Percentiles rank a stretch among this genome's conserved stretches.
Conservation (phyloP, 1,284 basidiomycete genomes). For the Hymenochaete sp. region DNA sequence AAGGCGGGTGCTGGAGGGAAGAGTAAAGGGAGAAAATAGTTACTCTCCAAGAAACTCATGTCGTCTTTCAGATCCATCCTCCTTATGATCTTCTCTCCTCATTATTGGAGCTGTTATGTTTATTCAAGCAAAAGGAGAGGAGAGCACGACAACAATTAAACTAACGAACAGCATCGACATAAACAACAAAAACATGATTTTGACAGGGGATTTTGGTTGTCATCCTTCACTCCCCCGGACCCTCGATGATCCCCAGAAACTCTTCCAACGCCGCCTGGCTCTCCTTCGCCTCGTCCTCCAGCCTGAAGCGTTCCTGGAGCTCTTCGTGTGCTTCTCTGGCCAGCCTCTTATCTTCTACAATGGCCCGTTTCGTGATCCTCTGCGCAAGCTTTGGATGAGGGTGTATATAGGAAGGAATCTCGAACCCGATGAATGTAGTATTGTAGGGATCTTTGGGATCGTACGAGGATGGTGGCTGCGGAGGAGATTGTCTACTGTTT, state of each 20-base stretch:
- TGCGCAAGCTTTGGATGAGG: slow-evolving; percentile 2
- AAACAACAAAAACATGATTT: not conserved
- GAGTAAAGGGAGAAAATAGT: slow-evolving; percentile 12
- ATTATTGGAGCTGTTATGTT: no score
- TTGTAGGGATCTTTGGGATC: no score
- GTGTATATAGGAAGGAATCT: not conserved
- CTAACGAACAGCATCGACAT: no score
- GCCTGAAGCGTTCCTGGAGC: no score
- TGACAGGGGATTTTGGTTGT: not conserved
- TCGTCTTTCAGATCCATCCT: not conserved
- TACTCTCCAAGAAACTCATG: not conserved
- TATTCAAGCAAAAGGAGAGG: no score
- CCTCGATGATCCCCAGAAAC: slow-evolving; percentile 1
- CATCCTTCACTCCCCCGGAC: not conserved
- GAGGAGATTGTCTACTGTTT: no score
- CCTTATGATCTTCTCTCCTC: not conserved
- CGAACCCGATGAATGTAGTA: no score
- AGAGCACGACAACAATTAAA: no score
- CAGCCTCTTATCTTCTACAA: slow-evolving; percentile 3
- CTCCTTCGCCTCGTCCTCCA: slow-evolving; percentile 1
- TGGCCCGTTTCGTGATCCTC: slow-evolving; percentile 6
- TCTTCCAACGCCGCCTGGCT: slow-evolving; percentile 1
- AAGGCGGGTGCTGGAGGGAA: slow-evolving; percentile 25
- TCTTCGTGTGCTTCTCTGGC: not conserved
- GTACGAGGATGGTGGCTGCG: no score